Evolutionary conservation across 192 early-diverging fungal species (phyloP).

Genomic region (Coemansia sp.): DNA sequence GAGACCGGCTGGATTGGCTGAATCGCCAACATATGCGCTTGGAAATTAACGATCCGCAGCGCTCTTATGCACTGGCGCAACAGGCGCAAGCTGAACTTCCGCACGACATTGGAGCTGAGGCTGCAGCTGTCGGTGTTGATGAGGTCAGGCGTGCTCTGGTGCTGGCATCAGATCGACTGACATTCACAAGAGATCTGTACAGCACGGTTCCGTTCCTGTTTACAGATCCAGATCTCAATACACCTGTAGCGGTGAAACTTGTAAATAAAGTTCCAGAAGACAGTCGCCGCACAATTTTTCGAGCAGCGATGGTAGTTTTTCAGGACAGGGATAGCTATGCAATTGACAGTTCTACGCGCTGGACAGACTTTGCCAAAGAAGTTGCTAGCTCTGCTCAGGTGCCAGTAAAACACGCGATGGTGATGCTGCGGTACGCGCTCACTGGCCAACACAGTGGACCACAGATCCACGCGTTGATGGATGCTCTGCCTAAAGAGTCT

Average conservation of each 20-base stretch:
- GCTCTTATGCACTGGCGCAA: slow-evolving; percentile 1
- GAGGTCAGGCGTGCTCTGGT: slow-evolving; percentile 22
- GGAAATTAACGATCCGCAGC: slow-evolving; percentile 18
- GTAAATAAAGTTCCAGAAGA: slow-evolving; percentile 19
- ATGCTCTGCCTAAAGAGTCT: slow-evolving; percentile 14
- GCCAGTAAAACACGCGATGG: slow-evolving; percentile 58
- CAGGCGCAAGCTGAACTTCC: slow-evolving; percentile 20
- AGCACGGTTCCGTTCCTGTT: slow-evolving; percentile 36
- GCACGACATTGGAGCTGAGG: not conserved
- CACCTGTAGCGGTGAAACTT: not conserved
- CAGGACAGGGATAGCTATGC: not conserved
- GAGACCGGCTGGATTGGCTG: slow-evolving; percentile 49
- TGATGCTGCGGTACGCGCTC: slow-evolving; percentile 63
- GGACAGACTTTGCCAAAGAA: slow-evolving; percentile 27
- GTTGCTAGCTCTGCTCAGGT: slow-evolving; percentile 39
- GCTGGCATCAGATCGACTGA: slow-evolving; percentile 33
- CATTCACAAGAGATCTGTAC: slow-evolving; percentile 30
- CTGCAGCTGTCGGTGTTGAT: not conserved
- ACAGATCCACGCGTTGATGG: slow-evolving; percentile 34
- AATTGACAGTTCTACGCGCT: not conserved
- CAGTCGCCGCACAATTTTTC: slow-evolving; percentile 20
- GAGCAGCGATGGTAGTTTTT: slow-evolving; percentile 4
- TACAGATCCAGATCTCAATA: slow-evolving; percentile 22
- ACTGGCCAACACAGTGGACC: slow-evolving; percentile 57
- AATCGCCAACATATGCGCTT: slow-evolving; percentile 44